Evolutionary conservation across 495 filamentous ascomycete species (phyloP).

Genomic region (Filosporella fistucella): DNA sequence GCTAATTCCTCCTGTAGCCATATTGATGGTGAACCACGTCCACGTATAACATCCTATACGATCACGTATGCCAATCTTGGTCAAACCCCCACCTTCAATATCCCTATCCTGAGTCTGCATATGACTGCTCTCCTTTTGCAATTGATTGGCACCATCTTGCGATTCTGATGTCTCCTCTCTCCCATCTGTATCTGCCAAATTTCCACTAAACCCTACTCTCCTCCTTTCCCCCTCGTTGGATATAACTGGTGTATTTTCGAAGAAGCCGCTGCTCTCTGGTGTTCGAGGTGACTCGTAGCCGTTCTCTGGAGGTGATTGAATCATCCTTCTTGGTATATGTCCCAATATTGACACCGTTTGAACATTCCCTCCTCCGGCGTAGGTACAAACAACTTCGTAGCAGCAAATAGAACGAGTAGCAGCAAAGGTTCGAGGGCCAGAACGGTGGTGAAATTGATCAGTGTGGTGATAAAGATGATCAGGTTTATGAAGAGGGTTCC

Average conservation of each 20-base stretch:
- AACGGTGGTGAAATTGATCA: constrained; percentile 33
- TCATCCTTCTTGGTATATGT: constrained; percentile 21
- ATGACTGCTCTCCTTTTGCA: too few relatives aligned
- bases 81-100: constrained; percentile 2
- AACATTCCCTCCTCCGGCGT: constrained; percentile 26
- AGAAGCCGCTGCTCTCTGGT: neutral
- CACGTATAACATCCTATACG: constrained; percentile 47
- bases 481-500: constrained; percentile 32
- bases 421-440: constrained; percentile 30
- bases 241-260: too few relatives aligned
- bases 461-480: constrained; percentile 34
- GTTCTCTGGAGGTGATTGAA: constrained; percentile 9
- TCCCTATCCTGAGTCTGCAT: too few relatives aligned
- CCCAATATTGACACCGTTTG: constrained; percentile 11
- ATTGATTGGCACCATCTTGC: constrained; percentile 16
- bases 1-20: constrained; percentile 82
- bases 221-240: constrained; percentile 10
- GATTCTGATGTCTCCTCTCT: neutral
- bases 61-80: constrained; percentile 36
- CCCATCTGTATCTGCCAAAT: neutral
- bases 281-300: constrained; percentile 19
- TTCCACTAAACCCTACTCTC: neutral
- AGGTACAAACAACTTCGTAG: constrained; percentile 26
- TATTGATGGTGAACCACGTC: constrained; percentile 72
- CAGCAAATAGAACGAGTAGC: constrained; percentile 27